Base-by-base conservation (phyloP, 2,329 filamentous ascomycete species). In the Trichoderma gracile region DNA sequence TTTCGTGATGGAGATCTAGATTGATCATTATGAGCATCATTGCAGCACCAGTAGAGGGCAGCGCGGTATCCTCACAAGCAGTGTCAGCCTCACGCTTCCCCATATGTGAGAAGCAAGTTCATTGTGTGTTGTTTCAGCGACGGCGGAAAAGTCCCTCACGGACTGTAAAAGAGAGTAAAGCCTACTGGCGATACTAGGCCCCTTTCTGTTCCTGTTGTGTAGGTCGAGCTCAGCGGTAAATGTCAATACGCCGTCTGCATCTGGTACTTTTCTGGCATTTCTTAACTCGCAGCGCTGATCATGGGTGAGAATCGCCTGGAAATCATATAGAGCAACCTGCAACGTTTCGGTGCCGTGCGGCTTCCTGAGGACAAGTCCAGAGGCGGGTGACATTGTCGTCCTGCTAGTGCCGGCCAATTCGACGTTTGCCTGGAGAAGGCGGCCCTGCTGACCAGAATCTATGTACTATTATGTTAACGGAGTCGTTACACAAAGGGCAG, bases 71-170 rank as follows among this genome's bases (percentile, higher is more conserved):
- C 19, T 23, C 63, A 77, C 74, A 57, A 75, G 70, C 50, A 81
- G 71, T 15, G 79, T 75, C n/a, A 81, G 65, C 65, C 77, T 78
- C 3, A 80, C 69, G 47, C 75, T 78, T 1, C 79, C 79, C 80
- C 78, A 81, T 21, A 81, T 72, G 2, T 80, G 68, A 4, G 76
- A 77, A 7, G 79, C 75, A 25, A 78, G 74, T 23, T 71, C 68
- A 1, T 74, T 74, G 60, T 78, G 67, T 0, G 77, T 74, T 1
- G 74, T 78, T 19, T 76, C 73, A 2, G 79, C 61, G 15, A 79
- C 60, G 17, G 69, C 52, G 6, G 74, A 75, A 60, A 80, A 80
- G 1, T 73, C 69, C 17, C 76, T 74, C 5, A 79, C 70, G 7
- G 75, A 77, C 14, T 73, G 67, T 12, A 81, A 69, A 14, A 80